Evolutionary conservation across 2,329 filamentous ascomycete genomes (phyloP).

Genomic region (Paecilomyces sp.): DNA sequence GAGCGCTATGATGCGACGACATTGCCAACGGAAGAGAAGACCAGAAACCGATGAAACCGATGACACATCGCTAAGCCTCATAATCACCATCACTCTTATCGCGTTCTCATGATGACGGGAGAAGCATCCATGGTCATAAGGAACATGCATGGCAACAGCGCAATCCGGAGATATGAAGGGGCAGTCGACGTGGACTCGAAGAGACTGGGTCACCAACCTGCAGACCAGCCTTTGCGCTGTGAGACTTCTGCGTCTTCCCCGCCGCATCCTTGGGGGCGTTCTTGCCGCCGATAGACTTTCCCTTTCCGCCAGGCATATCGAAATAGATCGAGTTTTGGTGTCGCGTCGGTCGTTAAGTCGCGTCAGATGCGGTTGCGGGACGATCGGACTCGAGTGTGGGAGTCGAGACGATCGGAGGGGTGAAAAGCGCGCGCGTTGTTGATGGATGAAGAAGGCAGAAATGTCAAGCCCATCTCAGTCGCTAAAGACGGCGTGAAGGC

Average conservation of each 20-base stretch:
- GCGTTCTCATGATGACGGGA: not conserved
- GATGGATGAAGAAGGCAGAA: conserved; percentile 37
- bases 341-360: conserved; percentile 20
- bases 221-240: conserved; percentile 88
- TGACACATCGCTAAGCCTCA: not conserved
- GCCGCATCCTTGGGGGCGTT: conserved; percentile 74
- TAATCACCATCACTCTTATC: not conserved
- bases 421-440: conserved; percentile 31
- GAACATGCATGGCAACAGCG: not conserved
- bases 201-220: conserved; percentile 61
- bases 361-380: conserved; percentile 15
- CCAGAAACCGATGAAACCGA: not conserved
- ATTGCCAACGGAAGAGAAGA: not conserved
- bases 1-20: not conserved
- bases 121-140: not conserved
- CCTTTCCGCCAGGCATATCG: conserved; percentile 80
- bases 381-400: conserved; percentile 18
- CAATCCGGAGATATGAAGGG: not conserved
- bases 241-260: conserved; percentile 86
- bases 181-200: conserved; percentile 9
- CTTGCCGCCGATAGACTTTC: conserved; percentile 87
- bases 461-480: conserved; percentile 28
- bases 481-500: conserved; percentile 26
- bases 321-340: conserved; percentile 15
- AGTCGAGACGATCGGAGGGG: conserved; percentile 20